These are phyloP conservation scores for Thelonectria blattea DNA, from an alignment of 2,329 filamentous ascomycete species.

Conservation along the genomic window DNA sequence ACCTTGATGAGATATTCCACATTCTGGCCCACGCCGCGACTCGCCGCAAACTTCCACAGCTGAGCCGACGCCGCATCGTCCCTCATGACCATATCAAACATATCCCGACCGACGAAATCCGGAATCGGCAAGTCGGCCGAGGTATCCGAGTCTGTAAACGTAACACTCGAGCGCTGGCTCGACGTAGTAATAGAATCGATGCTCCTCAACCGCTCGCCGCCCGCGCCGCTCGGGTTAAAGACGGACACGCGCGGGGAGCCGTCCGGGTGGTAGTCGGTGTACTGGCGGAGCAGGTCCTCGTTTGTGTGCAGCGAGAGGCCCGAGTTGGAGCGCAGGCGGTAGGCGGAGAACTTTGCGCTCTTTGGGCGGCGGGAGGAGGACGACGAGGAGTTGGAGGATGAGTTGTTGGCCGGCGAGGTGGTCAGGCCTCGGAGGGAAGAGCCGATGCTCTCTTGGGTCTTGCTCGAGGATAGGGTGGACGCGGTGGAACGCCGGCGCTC, in stretches of 20 bases:
- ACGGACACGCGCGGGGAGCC: constrained; percentile 42
- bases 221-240: constrained; percentile 21
- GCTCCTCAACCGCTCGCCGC: constrained; percentile 34
- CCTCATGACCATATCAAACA: constrained; percentile 57
- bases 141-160: constrained; percentile 36
- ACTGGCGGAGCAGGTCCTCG: constrained; percentile 51
- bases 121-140: constrained; percentile 42
- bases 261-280: constrained; percentile 53
- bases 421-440: constrained; percentile 29
- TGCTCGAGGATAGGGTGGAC: constrained; percentile 26
- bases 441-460: constrained; percentile 20
- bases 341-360: constrained; percentile 39
- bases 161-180: constrained; percentile 37
- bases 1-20: constrained; percentile 60
- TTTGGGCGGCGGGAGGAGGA: constrained; percentile 33
- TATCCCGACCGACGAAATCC: constrained; percentile 56
- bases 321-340: constrained; percentile 52
- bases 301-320: constrained; percentile 54
- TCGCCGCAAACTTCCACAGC: constrained; percentile 57
- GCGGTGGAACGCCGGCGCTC: constrained; percentile 36
- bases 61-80: constrained; percentile 54
- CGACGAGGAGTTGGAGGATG: constrained; percentile 25
- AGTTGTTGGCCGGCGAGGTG: constrained; percentile 22
- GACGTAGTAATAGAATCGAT: constrained; percentile 38
- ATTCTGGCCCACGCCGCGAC: constrained; percentile 53